Evolutionary conservation across 2,329 filamentous ascomycete genomes (phyloP).

Genomic region (Trichoderma aggressivum): DNA sequence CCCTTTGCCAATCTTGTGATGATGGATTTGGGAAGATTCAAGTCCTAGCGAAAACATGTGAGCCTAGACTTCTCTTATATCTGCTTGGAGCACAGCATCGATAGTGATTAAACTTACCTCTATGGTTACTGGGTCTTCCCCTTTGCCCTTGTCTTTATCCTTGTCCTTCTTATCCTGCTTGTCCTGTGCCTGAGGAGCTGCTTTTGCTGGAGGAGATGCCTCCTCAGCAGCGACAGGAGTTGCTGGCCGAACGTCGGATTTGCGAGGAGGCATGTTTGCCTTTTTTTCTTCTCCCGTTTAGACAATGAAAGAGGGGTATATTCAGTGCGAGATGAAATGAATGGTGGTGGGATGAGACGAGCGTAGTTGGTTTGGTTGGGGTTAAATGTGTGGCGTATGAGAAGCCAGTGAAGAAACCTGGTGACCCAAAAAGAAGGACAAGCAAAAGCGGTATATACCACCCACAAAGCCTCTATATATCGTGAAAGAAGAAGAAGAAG

Average conservation of each 20-base stretch:
- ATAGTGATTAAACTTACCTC: slow-evolving; percentile 41
- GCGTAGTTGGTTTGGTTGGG: background rate
- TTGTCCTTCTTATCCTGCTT: slow-evolving; percentile 37
- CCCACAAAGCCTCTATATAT: background rate
- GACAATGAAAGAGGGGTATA: background rate
- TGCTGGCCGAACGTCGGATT: slow-evolving; percentile 41
- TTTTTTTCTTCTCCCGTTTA: background rate
- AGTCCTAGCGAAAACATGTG: slow-evolving; percentile 51
- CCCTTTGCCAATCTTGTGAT: slow-evolving; percentile 77
- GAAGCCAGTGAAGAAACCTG: background rate
- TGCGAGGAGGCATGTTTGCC: slow-evolving; percentile 51
- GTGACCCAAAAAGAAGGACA: background rate
- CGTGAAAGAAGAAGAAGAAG: background rate
- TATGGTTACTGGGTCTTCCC: slow-evolving; percentile 45
- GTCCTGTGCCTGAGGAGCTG: slow-evolving; percentile 28
- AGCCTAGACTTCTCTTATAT: background rate
- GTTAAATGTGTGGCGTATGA: background rate
- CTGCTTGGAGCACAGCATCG: background rate
- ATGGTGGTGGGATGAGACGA: background rate
- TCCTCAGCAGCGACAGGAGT: slow-evolving; percentile 23
- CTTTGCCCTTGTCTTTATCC: slow-evolving; percentile 33
- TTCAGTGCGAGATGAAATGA: background rate
- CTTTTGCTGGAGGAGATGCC: slow-evolving; percentile 25
- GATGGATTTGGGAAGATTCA: slow-evolving; percentile 76
- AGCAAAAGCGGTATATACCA: background rate